These are phyloP conservation scores for Alternaria brassicicola DNA, from an alignment of 2,329 filamentous ascomycete genomes.

Conservation along the genomic window DNA sequence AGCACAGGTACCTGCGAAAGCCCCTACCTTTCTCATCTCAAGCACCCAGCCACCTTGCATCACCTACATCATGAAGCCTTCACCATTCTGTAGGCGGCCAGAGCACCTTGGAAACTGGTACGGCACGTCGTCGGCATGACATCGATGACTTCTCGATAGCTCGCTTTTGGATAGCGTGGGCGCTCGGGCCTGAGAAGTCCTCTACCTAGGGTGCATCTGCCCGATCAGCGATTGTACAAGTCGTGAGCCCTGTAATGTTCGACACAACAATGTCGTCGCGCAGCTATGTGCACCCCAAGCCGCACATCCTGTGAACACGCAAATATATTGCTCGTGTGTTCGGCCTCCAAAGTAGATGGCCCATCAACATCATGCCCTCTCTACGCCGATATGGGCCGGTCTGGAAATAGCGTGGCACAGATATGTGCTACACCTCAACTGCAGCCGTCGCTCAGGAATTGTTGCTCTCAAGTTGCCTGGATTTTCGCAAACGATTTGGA, in stretches of 20 bases:
- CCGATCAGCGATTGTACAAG: not conserved
- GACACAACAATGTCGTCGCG: not conserved
- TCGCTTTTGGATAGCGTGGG: slow-evolving; percentile 2
- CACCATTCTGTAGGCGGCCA: not conserved
- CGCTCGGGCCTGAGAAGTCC: slow-evolving; percentile 1
- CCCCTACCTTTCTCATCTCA: not conserved
- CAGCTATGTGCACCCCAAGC: not conserved
- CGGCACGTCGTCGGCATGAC: slow-evolving; percentile 12
- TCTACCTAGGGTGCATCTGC: no score
- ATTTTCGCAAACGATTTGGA: not conserved
- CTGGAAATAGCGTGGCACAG: not conserved
- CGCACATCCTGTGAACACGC: no score
- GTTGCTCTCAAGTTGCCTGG: not conserved
- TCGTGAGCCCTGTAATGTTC: no score
- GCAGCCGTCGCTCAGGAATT: not conserved
- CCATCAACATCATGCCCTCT: not conserved
- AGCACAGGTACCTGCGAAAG: slow-evolving; percentile 24
- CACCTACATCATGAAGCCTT: slow-evolving; percentile 22
- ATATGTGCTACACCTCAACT: not conserved
- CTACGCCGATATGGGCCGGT: slow-evolving; percentile 3
- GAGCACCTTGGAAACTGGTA: slow-evolving; percentile 8
- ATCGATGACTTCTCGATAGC: slow-evolving; percentile 15
- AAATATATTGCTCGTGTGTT: not conserved
- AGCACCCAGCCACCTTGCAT: slow-evolving; percentile 10
- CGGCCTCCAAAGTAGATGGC: not conserved